Percentiles rank a stretch among this genome's conserved stretches.
phyloP scores from a whole-genome alignment of 176 grass and related monocot species.

The Phoenix roebelenii region DNA sequence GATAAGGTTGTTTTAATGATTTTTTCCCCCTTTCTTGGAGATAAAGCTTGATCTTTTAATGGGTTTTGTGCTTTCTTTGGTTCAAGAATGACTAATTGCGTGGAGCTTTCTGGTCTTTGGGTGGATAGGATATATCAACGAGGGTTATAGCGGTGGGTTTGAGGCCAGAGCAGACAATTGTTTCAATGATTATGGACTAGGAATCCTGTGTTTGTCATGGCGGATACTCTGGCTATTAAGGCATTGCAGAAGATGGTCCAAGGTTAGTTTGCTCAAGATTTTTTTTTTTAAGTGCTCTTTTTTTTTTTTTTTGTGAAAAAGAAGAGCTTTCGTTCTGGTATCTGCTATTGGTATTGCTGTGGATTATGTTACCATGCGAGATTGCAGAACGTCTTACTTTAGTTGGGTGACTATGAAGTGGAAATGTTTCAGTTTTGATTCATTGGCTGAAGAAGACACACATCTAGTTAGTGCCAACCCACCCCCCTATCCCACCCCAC shows the following conservation, averaged over 20 bases:
- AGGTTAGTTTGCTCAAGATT: constrained; percentile 31
- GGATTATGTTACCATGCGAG: too few relatives aligned
- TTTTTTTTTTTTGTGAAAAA: too few relatives aligned
- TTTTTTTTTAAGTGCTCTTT: not conserved
- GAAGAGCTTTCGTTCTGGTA: too few relatives aligned
- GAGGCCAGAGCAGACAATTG: constrained; percentile 71
- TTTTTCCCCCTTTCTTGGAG: not conserved
- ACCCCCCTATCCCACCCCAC: too few relatives aligned
- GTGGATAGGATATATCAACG: constrained; percentile 70
- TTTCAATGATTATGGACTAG: constrained; percentile 95
- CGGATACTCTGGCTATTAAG: constrained; percentile 71
- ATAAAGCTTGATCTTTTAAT: not conserved
- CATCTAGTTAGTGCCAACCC: too few relatives aligned
- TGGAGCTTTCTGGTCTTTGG: constrained; percentile 12
- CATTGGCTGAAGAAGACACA: too few relatives aligned
- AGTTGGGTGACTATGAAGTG: too few relatives aligned
- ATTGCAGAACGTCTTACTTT: too few relatives aligned
- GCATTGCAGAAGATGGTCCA: constrained; percentile 99
- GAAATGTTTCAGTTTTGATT: too few relatives aligned
- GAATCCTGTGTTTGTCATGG: constrained; percentile 69
- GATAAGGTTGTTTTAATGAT: constrained; percentile 48
- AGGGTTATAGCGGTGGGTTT: constrained; percentile 85
- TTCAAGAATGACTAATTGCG: constrained; percentile 1
- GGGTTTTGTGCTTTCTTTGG: constrained; percentile 14
- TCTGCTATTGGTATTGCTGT: too few relatives aligned